Percentiles rank a stretch among this genome's conserved stretches.
Conservation (phyloP, 78 protist species). For the Chrysochromulina parva region DNA sequence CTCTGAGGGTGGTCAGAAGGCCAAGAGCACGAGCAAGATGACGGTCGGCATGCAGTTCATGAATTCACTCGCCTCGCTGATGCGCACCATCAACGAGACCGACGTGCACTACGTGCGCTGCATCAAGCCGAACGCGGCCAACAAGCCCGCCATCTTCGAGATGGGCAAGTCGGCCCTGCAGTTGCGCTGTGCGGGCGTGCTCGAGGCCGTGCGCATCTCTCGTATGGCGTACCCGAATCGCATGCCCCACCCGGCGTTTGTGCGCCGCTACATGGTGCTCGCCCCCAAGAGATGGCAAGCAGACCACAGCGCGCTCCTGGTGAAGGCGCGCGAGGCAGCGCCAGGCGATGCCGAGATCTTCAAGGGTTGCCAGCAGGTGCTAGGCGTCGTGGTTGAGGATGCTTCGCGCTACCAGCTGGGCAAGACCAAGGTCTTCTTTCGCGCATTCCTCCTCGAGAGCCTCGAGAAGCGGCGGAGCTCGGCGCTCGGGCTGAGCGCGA, state of each 20-base stretch:
- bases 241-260: slow-evolving; percentile 62
- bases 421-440: slow-evolving; percentile 39
- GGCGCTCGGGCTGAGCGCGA: neutral
- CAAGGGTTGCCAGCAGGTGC: neutral
- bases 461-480: neutral
- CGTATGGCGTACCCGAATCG: slow-evolving; percentile 85
- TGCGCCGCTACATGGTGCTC: slow-evolving; percentile 44
- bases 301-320: neutral
- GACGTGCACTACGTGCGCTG: slow-evolving; percentile 90
- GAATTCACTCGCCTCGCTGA: slow-evolving; percentile 52
- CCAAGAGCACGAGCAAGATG: neutral
- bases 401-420: slow-evolving; percentile 6
- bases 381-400: neutral
- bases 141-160: slow-evolving; percentile 64
- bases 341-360: neutral
- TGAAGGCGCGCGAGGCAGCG: neutral
- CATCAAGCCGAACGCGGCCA: slow-evolving; percentile 83
- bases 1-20: neutral
- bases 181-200: slow-evolving; percentile 91
- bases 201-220: slow-evolving; percentile 84
- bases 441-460: neutral
- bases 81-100: slow-evolving; percentile 67
- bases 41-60: neutral
- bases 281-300: neutral
- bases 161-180: slow-evolving; percentile 67